Percentiles rank a stretch among this genome's conserved stretches.
Conservation (phyloP, 768 basidiomycete species). For the Mrakia gelida region DNA sequence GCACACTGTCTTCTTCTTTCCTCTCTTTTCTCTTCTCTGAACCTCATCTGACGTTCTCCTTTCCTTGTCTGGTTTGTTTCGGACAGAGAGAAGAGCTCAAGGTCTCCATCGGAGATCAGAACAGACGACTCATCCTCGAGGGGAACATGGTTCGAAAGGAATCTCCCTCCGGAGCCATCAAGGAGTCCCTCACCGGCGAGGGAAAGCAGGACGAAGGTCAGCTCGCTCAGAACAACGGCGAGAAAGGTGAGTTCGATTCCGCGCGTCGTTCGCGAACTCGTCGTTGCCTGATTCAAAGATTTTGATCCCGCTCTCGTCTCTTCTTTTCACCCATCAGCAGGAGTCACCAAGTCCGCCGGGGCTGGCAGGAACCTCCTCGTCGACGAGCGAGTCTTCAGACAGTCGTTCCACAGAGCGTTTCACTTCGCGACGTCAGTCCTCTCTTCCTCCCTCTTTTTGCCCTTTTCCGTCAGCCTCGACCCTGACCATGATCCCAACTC, state of each 20-base stretch:
- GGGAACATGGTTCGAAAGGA: not conserved
- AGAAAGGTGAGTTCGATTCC: not conserved
- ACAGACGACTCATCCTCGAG: conserved; percentile 23
- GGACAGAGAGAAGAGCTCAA: conserved; percentile 13
- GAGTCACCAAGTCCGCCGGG: not conserved
- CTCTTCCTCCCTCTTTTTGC: not conserved
- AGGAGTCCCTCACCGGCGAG: not conserved
- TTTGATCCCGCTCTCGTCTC: not conserved
- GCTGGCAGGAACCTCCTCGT: not conserved
- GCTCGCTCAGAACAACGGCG: not conserved
- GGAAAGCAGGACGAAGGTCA: not conserved
- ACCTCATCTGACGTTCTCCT: not conserved
- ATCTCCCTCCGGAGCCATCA: not conserved
- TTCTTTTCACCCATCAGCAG: not conserved
- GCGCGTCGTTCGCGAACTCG: too few relatives aligned
- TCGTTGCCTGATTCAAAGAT: too few relatives aligned
- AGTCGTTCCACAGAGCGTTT: conserved; percentile 20
- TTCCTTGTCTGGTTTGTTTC: not conserved
- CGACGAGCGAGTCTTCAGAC: conserved; percentile 2
- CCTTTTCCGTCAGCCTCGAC: not conserved
- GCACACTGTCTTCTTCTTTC: not conserved
- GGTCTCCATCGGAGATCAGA: conserved; percentile 18
- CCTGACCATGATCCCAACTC: not conserved
- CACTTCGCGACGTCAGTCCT: conserved; percentile 1
- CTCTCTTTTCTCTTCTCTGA: not conserved